Evolutionary conservation across 257 asterid genomes (phyloP), one percentile per base, ranked within the genome.

Genomic region (Sherardia arvensis): DNA sequence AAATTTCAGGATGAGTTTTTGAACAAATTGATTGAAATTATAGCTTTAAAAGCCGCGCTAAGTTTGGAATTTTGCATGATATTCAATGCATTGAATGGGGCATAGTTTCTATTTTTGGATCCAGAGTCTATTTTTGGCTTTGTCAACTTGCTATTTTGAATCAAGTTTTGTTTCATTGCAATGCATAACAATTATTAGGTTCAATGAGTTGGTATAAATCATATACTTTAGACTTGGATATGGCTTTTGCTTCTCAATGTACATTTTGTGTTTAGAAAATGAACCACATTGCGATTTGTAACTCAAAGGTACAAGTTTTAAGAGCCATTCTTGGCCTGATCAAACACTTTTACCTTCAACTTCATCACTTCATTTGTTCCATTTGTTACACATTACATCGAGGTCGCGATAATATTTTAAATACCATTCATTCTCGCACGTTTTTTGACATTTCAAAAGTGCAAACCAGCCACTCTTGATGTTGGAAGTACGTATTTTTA

Each of bases 41-140:
- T 22, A 1, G 61, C 61, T 14, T 61, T 11, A 6, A 61, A 23
- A 23, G 66, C 14, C 34, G 66, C 27, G 54, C 53, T 29, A 22
- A 14, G 14, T 38, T 61, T 36, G 20, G 40, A 21, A 29, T 57
- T 61, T 38, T 38, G 64, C 14, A 38, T 40, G 32, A 2, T 25
- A 5, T 43, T 14, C n/a, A 17, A 43, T 38, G 47, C 7, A 6
- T 12, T 38, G 47, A 38, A 12, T 25, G 14, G 15, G 53, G 20
- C 6, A 38, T 61, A 40, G 34, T 61, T 38, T 61, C 54, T 23
- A 61, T 61, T 61, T 61, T 22, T 38, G 66, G 53, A n/a, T 61
- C 32, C 66, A 20, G 8, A 43, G 54, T 38, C 40, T 33, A 11
- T 9, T 11, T 48, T 36, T 61, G 17, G 25, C 53, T 12, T 23